Evolutionary conservation across 129 eudicot genomes (phyloP).

Genomic region (Deinandra increscens): DNA sequence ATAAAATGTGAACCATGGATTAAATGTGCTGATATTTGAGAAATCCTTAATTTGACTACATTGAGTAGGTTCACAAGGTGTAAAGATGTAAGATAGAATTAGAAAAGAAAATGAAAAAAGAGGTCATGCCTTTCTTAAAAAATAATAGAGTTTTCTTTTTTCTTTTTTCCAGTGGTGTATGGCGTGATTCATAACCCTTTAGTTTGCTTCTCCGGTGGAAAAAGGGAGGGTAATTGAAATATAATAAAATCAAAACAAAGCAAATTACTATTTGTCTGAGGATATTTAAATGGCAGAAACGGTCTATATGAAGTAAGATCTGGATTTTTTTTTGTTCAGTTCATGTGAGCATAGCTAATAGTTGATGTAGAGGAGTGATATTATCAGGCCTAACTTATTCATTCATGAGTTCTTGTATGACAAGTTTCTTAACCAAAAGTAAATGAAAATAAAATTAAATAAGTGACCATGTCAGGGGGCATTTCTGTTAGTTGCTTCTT

Average conservation of each 20-base stretch:
- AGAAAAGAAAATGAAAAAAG: not conserved
- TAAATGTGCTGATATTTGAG: not conserved
- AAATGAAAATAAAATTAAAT: conserved; percentile 20
- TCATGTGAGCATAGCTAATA: not conserved
- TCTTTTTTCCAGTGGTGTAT: not conserved
- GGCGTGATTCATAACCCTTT: not conserved
- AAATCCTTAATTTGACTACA: not conserved
- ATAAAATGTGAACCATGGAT: not conserved
- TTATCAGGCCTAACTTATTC: conserved; percentile 1
- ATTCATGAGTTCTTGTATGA: not conserved
- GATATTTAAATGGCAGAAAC: not conserved
- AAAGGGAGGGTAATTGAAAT: not conserved
- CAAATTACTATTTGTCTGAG: not conserved
- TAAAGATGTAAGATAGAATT: not conserved
- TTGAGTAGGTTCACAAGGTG: not conserved
- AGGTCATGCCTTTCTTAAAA: not conserved
- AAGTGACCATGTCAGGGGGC: not conserved
- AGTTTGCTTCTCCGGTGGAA: not conserved
- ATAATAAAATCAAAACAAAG: not conserved
- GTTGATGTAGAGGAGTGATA: not conserved
- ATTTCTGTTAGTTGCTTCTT: conserved; percentile 9
- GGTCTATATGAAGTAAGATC: not conserved
- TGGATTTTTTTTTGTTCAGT: not conserved
- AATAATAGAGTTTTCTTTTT: conserved; percentile 4
- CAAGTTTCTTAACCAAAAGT: conserved; percentile 4